phyloP scores from a whole-genome alignment of 805 yeast species.

The Jamesozyma piceae region DNA sequence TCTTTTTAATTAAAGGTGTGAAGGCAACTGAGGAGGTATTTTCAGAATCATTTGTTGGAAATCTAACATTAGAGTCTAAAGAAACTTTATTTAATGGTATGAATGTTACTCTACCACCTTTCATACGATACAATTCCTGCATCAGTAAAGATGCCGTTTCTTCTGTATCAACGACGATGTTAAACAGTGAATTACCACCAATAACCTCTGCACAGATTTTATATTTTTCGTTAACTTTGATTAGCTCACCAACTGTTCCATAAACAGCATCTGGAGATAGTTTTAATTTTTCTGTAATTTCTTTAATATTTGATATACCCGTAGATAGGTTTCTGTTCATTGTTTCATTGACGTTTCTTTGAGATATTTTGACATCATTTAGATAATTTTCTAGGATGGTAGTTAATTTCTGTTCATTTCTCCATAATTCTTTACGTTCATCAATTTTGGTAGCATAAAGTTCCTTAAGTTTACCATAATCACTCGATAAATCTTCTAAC shows the following conservation, averaged over 20 bases:
- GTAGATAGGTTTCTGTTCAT: constrained; percentile 62
- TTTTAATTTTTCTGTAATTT: constrained; percentile 51
- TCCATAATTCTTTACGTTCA: constrained; percentile 64
- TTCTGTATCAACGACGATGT: constrained; percentile 83
- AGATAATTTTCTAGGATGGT: constrained; percentile 47
- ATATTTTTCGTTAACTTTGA: constrained; percentile 72
- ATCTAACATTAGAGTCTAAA: constrained; percentile 32
- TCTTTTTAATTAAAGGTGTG: constrained; percentile 69
- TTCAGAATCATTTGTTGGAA: constrained; percentile 46
- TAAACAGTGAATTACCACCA: constrained; percentile 79
- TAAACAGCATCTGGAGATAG: constrained; percentile 49
- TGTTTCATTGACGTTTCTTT: constrained; percentile 54
- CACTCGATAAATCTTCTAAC: constrained; percentile 26
- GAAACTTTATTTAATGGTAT: constrained; percentile 73
- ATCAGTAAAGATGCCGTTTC: constrained; percentile 71
- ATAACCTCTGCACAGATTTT: constrained; percentile 80
- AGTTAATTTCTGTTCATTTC: constrained; percentile 60
- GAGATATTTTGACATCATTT: constrained; percentile 48
- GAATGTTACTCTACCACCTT: constrained; percentile 80
- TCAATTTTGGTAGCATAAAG: constrained; percentile 44
- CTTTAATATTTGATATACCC: constrained; percentile 62
- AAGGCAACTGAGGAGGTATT: constrained; percentile 34
- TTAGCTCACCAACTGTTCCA: constrained; percentile 81
- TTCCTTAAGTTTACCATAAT: constrained; percentile 30
- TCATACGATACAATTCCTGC: constrained; percentile 61